phyloP scores from a whole-genome alignment of 331 rosid species.

The Phaseolus coccineus region DNA sequence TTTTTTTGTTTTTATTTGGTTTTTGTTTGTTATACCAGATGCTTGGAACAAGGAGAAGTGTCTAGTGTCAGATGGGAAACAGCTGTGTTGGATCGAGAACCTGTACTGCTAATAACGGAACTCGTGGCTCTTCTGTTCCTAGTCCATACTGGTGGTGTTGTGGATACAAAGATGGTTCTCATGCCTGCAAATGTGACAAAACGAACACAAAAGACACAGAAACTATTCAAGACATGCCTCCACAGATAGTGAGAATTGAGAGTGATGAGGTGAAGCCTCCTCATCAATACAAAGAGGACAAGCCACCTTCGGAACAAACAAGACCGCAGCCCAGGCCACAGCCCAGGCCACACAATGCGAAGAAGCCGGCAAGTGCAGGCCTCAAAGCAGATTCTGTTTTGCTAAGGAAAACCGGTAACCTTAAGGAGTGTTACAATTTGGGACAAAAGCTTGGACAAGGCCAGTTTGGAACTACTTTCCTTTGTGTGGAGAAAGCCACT shows the following conservation, averaged over 20 bases:
- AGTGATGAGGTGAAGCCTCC: constrained; percentile 34
- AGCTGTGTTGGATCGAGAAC: constrained; percentile 65
- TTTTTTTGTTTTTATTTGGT: constrained; percentile 28
- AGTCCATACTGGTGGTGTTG: constrained; percentile 58
- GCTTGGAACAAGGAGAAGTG: constrained; percentile 32
- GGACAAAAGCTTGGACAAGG: constrained; percentile 87
- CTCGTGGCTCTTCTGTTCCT: constrained; percentile 40
- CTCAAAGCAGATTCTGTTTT: constrained; percentile 69
- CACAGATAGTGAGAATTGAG: constrained; percentile 60
- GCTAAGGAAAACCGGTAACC: constrained; percentile 66
- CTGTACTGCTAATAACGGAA: constrained; percentile 38
- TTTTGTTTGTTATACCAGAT: constrained; percentile 29
- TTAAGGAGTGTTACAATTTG: constrained; percentile 65
- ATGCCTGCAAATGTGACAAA: constrained; percentile 11
- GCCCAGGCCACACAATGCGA: constrained; percentile 52
- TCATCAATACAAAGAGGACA: constrained; percentile 34
- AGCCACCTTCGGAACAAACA: background rate
- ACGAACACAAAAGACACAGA: constrained; percentile 14
- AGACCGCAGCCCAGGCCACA: constrained; percentile 40
- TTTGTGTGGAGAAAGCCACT: constrained; percentile 70
- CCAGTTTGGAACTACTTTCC: constrained; percentile 84
- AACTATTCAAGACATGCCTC: constrained; percentile 60
- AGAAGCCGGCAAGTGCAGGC: constrained; percentile 69
- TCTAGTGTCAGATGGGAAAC: constrained; percentile 78
- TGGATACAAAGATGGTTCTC: constrained; percentile 35